Conservation (phyloP, 371 early-diverging fungal species). For the Mortierella sp. region DNA sequence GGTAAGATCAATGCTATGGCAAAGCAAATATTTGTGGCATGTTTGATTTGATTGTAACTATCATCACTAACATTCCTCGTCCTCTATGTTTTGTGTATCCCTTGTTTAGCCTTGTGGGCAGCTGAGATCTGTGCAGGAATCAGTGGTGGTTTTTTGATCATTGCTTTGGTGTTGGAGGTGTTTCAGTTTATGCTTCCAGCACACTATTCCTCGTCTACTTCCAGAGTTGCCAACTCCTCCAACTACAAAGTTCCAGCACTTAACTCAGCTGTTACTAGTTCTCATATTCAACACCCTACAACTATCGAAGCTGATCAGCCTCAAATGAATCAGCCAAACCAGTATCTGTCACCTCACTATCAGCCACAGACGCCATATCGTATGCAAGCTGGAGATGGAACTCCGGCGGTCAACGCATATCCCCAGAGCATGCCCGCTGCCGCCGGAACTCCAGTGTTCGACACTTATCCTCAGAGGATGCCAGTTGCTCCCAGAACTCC, state of each 20-base stretch:
- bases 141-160: constrained; percentile 30
- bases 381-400: no score
- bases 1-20: no score
- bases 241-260: constrained; percentile 15
- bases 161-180: constrained; percentile 30
- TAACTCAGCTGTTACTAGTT: background rate
- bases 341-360: no score
- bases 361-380: background rate
- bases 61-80: background rate
- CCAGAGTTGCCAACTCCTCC: background rate
- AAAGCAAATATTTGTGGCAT: no score
- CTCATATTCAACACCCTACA: no score
- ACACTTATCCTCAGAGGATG: background rate
- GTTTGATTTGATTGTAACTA: no score
- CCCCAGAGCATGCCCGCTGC: background rate
- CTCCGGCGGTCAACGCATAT: no score
- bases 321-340: no score
- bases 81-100: background rate
- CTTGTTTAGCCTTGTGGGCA: constrained; percentile 40
- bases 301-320: no score
- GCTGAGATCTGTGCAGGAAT: constrained; percentile 39
- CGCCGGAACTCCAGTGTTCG: background rate
- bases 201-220: background rate
- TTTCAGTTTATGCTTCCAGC: constrained; percentile 29
- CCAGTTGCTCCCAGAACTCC: background rate